Evolutionary conservation across 2,329 filamentous ascomycete species (phyloP).

Genomic region (Aspergillus proliferans): DNA sequence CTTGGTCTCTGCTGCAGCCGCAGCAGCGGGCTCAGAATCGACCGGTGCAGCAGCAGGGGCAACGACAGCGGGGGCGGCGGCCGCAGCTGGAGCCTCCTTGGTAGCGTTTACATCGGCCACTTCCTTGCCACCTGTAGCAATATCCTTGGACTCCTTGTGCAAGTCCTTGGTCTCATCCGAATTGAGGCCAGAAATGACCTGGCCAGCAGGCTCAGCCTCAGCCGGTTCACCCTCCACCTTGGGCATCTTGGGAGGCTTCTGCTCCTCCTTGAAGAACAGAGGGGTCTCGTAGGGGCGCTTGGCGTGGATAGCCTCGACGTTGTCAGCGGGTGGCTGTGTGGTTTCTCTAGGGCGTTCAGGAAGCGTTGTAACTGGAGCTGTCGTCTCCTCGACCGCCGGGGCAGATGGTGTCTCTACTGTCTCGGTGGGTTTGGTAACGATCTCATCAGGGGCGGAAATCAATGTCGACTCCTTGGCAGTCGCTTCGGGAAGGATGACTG

Average conservation of each 20-base stretch:
- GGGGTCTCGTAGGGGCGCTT: conserved; percentile 35
- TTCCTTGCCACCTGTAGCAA: conserved; percentile 1
- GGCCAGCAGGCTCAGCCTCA: background rate
- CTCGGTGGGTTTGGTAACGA: conserved; percentile 5
- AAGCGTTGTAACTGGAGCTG: conserved; percentile 6
- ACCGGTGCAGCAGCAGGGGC: background rate
- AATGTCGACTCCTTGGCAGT: conserved; percentile 13
- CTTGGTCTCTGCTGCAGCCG: background rate
- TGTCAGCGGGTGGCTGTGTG: conserved; percentile 2
- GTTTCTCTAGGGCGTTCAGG: conserved; percentile 15
- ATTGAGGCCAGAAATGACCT: background rate
- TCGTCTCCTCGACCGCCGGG: conserved; percentile 3
- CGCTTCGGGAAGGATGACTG: conserved; percentile 17
- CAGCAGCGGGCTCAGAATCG: too few relatives aligned
- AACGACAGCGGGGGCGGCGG: background rate
- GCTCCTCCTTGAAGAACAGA: conserved; percentile 24
- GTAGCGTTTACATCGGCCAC: background rate
- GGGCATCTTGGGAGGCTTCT: conserved; percentile 30
- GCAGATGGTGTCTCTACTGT: conserved; percentile 1
- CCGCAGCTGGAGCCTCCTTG: conserved; percentile 1
- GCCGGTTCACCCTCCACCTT: conserved; percentile 26
- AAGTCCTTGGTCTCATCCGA: conserved; percentile 1
- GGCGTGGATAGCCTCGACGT: conserved; percentile 16
- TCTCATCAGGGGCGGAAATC: conserved; percentile 8
- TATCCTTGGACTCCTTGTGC: conserved; percentile 4